phyloP scores from a whole-genome alignment of 2,329 filamentous ascomycete species.

The Exophiala dermatitidis region DNA sequence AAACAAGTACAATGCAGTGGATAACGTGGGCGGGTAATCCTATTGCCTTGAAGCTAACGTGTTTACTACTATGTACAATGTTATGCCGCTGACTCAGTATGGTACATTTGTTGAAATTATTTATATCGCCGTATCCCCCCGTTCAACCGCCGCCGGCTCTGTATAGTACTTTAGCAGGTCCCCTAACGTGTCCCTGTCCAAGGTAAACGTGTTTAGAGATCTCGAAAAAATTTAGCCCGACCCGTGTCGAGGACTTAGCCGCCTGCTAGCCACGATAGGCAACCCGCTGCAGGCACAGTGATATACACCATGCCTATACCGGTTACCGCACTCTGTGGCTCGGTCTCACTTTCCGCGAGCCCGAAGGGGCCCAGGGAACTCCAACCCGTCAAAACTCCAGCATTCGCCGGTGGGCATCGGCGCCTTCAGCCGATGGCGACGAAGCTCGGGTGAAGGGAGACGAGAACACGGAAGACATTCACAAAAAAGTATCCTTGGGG shows the following conservation, averaged over 20 bases:
- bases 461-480: not conserved
- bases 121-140: too few species aligned
- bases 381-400: not conserved
- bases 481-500: too few species aligned
- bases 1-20: too few species aligned
- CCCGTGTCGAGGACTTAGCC: conserved; percentile 5
- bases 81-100: too few species aligned
- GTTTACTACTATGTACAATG: too few species aligned
- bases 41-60: too few species aligned
- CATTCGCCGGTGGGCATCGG: not conserved
- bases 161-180: too few species aligned
- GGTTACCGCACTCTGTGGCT: not conserved
- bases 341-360: not conserved
- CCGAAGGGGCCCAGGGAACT: not conserved
- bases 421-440: not conserved
- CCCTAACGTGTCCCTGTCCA: too few species aligned
- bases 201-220: too few species aligned
- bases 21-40: too few species aligned
- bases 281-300: conserved; percentile 4
- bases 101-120: too few species aligned
- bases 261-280: conserved; percentile 1
- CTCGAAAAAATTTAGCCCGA: conserved; percentile 8
- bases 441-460: conserved; percentile 1
- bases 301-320: not conserved
- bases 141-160: too few species aligned